phyloP scores from a whole-genome alignment of 1,139 yeast genomes.

The Lodderomyces pseudojiufengensis region DNA sequence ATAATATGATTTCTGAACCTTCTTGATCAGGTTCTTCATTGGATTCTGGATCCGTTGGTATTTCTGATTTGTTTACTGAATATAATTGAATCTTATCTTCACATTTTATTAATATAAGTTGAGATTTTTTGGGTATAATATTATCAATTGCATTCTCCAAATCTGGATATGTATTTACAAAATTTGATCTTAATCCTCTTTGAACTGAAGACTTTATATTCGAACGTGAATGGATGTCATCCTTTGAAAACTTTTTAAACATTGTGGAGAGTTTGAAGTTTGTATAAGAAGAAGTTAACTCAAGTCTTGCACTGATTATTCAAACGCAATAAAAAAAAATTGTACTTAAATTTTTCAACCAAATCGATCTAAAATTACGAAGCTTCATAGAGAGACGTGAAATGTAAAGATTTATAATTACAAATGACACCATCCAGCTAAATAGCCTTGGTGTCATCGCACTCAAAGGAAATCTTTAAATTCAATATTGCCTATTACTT shows the following conservation, averaged over 20 bases:
- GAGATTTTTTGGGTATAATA: conserved; percentile 88
- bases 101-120: conserved; percentile 76
- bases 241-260: conserved; percentile 74
- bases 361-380: too few relatives aligned
- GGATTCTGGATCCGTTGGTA: conserved; percentile 17
- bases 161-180: conserved; percentile 67
- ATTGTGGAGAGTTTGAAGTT: conserved; percentile 18
- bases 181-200: conserved; percentile 71
- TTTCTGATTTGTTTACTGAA: conserved; percentile 31
- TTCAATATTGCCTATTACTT: conserved; percentile 58
- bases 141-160: conserved; percentile 76
- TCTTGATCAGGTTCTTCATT: conserved; percentile 33
- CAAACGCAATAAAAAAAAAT: neutral
- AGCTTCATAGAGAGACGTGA: too few relatives aligned
- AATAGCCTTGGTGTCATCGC: conserved; percentile 58
- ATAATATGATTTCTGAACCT: conserved; percentile 48
- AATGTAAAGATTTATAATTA: conserved; percentile 67
- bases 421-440: conserved; percentile 59
- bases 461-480: conserved; percentile 63
- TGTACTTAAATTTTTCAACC: too few relatives aligned
- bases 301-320: too few relatives aligned
- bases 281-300: too few relatives aligned
- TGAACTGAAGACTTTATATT: conserved; percentile 92
- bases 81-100: conserved; percentile 85
- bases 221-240: conserved; percentile 85